Evolutionary conservation across 1,284 basidiomycete species (phyloP), one percentile per base, ranked within the genome.

Genomic region (Sparassis latifolia): DNA sequence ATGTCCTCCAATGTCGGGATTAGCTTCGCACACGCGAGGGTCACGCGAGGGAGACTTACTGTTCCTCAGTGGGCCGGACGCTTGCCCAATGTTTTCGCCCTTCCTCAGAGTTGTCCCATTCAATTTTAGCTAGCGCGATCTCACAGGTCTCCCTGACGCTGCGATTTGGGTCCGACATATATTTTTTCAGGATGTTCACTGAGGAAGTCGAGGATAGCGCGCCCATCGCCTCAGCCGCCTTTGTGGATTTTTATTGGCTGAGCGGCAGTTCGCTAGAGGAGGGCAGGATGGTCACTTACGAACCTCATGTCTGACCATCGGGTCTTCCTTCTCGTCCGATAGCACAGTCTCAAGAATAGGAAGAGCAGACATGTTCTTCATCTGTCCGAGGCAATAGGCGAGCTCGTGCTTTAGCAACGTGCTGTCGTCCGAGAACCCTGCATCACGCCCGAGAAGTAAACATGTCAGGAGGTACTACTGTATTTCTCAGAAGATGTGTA

Each of bases 231-330:
- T 99, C 97, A 20, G 97, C 97, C 29, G 97, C 95, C 89, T 93
- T 20, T 20, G 20, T 20, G 20, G 20, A 20, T 20, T 20, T 20
- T 20, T 20, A 20, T 20, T 20, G 20, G 20, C 20, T 20, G 20
- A 20, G 20, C 20, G 20, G 20, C 20, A 20, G 20, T 20, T 20
- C 20, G 20, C 20, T 20, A 20, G 20, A 20, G 20, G 20, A 20
- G 20, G 20, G 20, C 20, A 28, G 39, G 32, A 30, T 43, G 20
- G 45, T 33, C 41, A 53, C 51, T 49, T 45, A 64, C 74, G 57
- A 56, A 89, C 90, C 77, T 99, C 96, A 73, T 99, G 96, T 50
- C 96, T 78, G 52, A 99, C 97, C 97, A 99, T 99, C 1, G 92
- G 86, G 70, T 99, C 93, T 66, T 96, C 86, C 3, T 73, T 65